A percentile compares a stretch with the other conserved stretches of the same genome.
These are phyloP conservation scores for Aurifilum marmelostoma DNA, from an alignment of 2,329 filamentous ascomycete species.

Conservation along the genomic window DNA sequence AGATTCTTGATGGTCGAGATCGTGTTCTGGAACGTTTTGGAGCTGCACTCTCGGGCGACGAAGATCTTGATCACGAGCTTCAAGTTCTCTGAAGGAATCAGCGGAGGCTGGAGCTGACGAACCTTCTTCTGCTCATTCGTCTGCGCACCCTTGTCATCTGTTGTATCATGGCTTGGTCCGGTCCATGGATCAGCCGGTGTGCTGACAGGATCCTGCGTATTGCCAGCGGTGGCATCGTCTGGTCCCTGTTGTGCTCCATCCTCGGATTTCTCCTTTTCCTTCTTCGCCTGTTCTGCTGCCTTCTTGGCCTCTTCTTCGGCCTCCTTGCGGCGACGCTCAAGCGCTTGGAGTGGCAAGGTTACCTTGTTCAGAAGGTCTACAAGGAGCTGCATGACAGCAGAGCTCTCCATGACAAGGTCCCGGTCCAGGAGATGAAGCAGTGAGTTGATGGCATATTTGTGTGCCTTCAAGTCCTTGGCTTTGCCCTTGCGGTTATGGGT, in stretches of 20 bases:
- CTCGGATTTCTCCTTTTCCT: conserved; percentile 33
- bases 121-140: conserved; percentile 52
- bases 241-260: conserved; percentile 34
- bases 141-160: conserved; percentile 40
- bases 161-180: background rate
- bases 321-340: conserved; percentile 84
- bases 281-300: conserved; percentile 42
- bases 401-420: conserved; percentile 95
- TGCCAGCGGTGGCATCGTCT: conserved; percentile 30
- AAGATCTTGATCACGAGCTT: conserved; percentile 96
- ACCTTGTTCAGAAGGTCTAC: conserved; percentile 86
- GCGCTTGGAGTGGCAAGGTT: conserved; percentile 79
- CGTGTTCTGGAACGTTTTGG: conserved; percentile 97
- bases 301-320: conserved; percentile 58
- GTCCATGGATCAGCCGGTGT: conserved; percentile 36
- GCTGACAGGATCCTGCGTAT: conserved; percentile 25
- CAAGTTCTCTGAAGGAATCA: conserved; percentile 86
- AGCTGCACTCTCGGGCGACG: conserved; percentile 92
- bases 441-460: conserved; percentile 90
- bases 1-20: conserved; percentile 98
- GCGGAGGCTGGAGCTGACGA: conserved; percentile 72
- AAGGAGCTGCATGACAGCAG: conserved; percentile 92
- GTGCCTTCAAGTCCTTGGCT: conserved; percentile 78
- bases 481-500: conserved; percentile 83
- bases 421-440: conserved; percentile 86